A percentile compares a stretch with the other conserved stretches of the same genome.
These are phyloP conservation scores for Boletus huronensis DNA, from an alignment of 768 basidiomycete species.

Conservation along the genomic window DNA sequence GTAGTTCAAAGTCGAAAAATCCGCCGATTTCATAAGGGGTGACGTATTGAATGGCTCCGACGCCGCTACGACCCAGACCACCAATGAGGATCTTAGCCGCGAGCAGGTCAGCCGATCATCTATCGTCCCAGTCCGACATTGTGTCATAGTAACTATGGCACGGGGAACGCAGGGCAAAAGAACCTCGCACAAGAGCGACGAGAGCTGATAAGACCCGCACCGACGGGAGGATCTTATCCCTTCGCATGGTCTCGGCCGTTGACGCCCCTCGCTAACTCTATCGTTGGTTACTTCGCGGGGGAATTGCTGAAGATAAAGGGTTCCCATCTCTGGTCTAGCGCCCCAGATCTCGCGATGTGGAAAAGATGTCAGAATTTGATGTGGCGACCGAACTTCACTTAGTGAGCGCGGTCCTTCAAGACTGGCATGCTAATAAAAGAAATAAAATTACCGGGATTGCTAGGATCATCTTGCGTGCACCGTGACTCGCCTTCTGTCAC, in stretches of 20 bases:
- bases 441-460: neutral
- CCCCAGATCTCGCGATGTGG: neutral
- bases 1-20: neutral
- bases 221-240: conserved; percentile 20
- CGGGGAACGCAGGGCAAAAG: neutral
- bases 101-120: neutral
- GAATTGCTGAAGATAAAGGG: neutral
- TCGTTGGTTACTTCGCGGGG: neutral
- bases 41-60: neutral
- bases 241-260: neutral
- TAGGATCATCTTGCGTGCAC: neutral
- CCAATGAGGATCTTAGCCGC: neutral
- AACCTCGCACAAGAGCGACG: neutral
- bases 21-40: neutral
- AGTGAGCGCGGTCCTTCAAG: no score
- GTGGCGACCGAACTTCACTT: neutral
- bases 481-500: neutral
- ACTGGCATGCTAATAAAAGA: neutral
- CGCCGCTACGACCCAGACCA: neutral
- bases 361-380: neutral
- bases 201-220: conserved; percentile 2
- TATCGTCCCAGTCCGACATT: neutral
- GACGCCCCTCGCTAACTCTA: neutral
- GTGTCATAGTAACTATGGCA: conserved; percentile 1
- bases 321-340: neutral